Base-by-base conservation (phyloP, 192 early-diverging fungal genomes). In the Umbelopsis vinacea region DNA sequence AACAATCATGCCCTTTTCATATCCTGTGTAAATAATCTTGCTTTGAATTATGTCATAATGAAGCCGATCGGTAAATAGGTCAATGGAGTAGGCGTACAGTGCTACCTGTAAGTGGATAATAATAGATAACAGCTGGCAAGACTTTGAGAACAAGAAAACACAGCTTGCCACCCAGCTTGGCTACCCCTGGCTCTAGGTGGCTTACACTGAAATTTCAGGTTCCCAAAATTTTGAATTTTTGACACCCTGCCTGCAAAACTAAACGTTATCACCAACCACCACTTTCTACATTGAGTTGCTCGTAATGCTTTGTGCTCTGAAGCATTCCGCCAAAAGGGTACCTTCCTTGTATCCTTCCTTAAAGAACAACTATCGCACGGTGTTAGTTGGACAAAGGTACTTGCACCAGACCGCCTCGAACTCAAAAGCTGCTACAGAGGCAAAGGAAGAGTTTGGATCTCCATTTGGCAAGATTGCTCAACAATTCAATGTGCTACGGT, bases 401-500 rank as follows among this genome's bases (percentile, higher is more conserved):
- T 17, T 63, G 26, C 57, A 63, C 57, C 57, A 63, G 57, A 29
- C 57, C 26, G 8, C 35, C 29, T 26, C 57, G n/a, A 63, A 63
- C 57, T 12, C 57, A 19, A 63, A 63, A 37, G 57, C 57, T 17
- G 57, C 57, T 19, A 63, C 57, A 4, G 57, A 63, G 35, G 57
- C 57, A 37, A 63, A 63, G 57, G 57, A 63, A 37, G 57, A 63
- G 15, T 63, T 37, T 19, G 33, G 14, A 22, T 37, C 57, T 37
- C 76, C 76, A 43, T 66, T 78, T n/a, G 63, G 60, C 50, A 74
- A 38, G 22, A 50, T 79, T 50, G 69, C 69, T 19, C 69, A 79
- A 55, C 70, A 70, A 5, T 50, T 79, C 46, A 71, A 79, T 46
- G 70, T 52, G 9, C 33, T 79, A 19, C 69, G 70, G 10, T 60